phyloP scores from a whole-genome alignment of 257 asterid genomes.

The Nicotiana undulata region DNA sequence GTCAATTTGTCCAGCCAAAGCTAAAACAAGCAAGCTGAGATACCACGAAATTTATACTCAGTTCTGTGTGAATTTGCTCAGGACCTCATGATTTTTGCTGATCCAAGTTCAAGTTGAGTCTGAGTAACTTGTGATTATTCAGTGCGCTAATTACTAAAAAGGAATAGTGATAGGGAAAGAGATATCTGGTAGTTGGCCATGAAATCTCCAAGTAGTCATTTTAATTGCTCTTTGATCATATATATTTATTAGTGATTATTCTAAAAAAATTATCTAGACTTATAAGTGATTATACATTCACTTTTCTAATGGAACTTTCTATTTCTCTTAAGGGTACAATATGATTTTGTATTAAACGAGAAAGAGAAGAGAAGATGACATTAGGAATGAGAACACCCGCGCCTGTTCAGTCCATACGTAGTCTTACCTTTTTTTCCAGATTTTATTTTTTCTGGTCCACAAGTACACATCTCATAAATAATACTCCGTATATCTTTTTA shows the following conservation, averaged over 20 bases:
- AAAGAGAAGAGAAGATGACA: background rate
- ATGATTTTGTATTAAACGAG: background rate
- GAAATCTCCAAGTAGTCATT: background rate
- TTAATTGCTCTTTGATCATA: background rate
- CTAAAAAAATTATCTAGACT: background rate
- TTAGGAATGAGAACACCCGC: background rate
- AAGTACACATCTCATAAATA: background rate
- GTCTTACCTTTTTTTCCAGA: background rate
- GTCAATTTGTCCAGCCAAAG: background rate
- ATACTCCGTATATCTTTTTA: background rate
- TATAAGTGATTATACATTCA: background rate
- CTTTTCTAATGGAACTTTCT: background rate
- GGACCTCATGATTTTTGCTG: too few species aligned
- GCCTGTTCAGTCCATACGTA: background rate
- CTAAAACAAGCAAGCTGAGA: background rate
- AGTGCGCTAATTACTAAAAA: background rate
- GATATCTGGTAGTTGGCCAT: background rate
- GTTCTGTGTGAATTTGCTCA: background rate
- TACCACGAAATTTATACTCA: background rate
- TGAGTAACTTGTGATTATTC: background rate
- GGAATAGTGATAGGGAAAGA: background rate
- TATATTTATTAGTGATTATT: background rate
- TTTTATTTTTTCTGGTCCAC: background rate
- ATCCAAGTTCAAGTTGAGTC: background rate
- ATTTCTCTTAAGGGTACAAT: background rate